Evolutionary conservation across 2,329 filamentous ascomycete species (phyloP).

Genomic region (Tolypocladium pustulatum): DNA sequence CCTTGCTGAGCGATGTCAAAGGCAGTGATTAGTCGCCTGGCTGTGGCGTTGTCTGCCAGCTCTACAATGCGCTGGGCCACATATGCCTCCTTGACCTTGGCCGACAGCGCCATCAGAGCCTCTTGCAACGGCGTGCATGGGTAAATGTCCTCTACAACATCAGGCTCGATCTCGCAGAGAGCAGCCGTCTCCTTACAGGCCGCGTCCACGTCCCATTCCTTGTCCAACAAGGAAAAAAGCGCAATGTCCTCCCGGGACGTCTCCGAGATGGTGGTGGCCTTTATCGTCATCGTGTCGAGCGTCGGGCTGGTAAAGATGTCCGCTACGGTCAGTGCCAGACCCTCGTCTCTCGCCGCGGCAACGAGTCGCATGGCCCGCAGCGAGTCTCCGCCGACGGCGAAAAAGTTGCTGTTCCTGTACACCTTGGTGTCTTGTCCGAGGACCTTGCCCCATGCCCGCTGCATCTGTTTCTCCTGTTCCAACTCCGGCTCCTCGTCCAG

Average conservation of each 20-base stretch:
- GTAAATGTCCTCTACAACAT: conserved; percentile 37
- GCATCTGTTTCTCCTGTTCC: conserved; percentile 24
- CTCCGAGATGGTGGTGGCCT: conserved; percentile 11
- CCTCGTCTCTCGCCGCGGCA: conserved; percentile 26
- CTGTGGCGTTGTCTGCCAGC: conserved; percentile 23
- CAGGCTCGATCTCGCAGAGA: conserved; percentile 26
- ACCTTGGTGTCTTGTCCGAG: conserved; percentile 23
- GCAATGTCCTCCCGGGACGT: conserved; percentile 15
- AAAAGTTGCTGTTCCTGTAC: conserved; percentile 31
- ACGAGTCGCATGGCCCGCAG: conserved; percentile 41
- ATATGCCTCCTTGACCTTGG: conserved; percentile 39
- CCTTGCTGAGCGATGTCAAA: conserved; percentile 27
- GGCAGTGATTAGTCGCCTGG: conserved; percentile 27
- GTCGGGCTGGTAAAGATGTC: conserved; percentile 34
- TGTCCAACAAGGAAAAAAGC: conserved; percentile 28
- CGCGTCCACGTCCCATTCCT: conserved; percentile 19
- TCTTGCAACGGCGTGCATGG: conserved; percentile 45
- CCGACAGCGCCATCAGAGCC: conserved; percentile 41
- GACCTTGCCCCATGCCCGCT: conserved; percentile 25
- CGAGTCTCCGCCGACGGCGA: conserved; percentile 39
- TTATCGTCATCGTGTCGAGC: conserved; percentile 31
- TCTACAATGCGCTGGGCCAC: conserved; percentile 38
- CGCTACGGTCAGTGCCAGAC: conserved; percentile 31
- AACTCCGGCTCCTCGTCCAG: conserved; percentile 24
- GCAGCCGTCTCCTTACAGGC: conserved; percentile 26